Conservation (phyloP, 179 eudicot genomes). For the Silene noctiflora region DNA sequence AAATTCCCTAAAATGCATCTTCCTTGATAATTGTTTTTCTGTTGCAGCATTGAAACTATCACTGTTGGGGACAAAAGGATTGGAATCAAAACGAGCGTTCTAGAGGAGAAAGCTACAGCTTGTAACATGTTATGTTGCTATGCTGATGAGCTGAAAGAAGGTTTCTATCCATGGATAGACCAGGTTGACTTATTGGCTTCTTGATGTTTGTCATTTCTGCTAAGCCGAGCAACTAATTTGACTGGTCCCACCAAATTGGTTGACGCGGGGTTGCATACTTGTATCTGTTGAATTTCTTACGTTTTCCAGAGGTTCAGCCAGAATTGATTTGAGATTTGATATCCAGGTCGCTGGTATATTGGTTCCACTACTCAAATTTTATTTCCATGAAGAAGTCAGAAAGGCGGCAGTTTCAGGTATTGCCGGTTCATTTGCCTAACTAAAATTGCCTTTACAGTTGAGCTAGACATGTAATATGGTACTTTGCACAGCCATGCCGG, state of each 20-base stretch:
- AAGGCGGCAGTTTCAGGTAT: conserved; percentile 97
- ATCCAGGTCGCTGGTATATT: conserved; percentile 85
- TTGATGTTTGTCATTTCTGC: background rate
- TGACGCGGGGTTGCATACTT: background rate
- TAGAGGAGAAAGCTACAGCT: conserved; percentile 98
- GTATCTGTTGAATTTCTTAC: background rate
- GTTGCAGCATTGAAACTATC: conserved; percentile 92
- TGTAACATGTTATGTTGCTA: conserved; percentile 97
- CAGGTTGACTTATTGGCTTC: conserved; percentile 45
- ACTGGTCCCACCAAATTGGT: background rate
- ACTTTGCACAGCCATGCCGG: conserved; percentile 85
- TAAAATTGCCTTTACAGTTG: background rate
- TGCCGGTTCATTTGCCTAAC: background rate
- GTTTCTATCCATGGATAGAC: conserved; percentile 97
- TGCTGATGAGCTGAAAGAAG: conserved; percentile 97
- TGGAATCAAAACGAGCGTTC: conserved; percentile 92
- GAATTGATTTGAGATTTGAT: background rate
- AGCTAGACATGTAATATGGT: background rate
- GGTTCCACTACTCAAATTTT: conserved; percentile 90
- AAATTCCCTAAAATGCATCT: background rate
- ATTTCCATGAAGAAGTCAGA: conserved; percentile 96
- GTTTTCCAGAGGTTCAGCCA: background rate
- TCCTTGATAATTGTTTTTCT: conserved; percentile 13
- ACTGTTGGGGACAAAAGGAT: conserved; percentile 96
- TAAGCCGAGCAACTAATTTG: background rate